Conservation (phyloP, 371 early-diverging fungal species). For the Mucor lusitanicus region DNA sequence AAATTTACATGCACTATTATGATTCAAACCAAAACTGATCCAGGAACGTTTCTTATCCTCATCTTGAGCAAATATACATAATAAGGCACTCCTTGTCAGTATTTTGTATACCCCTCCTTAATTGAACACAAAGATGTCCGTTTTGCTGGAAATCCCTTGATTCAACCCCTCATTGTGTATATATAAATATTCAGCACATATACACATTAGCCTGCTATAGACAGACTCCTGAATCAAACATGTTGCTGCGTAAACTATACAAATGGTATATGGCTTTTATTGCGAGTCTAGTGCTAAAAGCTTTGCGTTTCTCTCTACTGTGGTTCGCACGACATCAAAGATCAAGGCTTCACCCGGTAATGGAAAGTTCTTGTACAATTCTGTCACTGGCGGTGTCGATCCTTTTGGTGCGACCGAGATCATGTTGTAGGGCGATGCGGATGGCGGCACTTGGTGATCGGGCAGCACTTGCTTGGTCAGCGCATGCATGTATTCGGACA, state of each 20-base stretch:
- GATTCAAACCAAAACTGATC: constrained; percentile 21
- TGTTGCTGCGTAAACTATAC: no score
- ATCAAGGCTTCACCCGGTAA: constrained; percentile 18
- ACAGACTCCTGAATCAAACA: no score
- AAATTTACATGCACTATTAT: constrained; percentile 1
- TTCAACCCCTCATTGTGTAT: no score
- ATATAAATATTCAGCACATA: no score
- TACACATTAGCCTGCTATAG: no score
- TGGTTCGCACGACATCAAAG: constrained; percentile 11
- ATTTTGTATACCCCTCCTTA: not conserved
- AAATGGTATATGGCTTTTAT: not conserved
- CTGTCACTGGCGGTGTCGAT: not conserved
- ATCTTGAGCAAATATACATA: not conserved
- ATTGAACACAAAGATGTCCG: no score
- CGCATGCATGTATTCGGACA: constrained; percentile 11
- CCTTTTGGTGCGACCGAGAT: not conserved
- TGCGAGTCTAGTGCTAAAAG: not conserved
- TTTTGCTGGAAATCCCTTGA: no score
- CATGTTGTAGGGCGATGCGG: not conserved
- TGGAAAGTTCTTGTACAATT: constrained; percentile 21
- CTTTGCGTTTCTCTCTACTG: not conserved
- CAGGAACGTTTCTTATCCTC: constrained; percentile 12
- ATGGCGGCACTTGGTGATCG: constrained; percentile 12
- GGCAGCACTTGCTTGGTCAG: not conserved
- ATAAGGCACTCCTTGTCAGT: not conserved